These are phyloP conservation scores for Kentomonas sorsogonicus DNA, from an alignment of 208 protist genomes.

Conservation along the genomic window DNA sequence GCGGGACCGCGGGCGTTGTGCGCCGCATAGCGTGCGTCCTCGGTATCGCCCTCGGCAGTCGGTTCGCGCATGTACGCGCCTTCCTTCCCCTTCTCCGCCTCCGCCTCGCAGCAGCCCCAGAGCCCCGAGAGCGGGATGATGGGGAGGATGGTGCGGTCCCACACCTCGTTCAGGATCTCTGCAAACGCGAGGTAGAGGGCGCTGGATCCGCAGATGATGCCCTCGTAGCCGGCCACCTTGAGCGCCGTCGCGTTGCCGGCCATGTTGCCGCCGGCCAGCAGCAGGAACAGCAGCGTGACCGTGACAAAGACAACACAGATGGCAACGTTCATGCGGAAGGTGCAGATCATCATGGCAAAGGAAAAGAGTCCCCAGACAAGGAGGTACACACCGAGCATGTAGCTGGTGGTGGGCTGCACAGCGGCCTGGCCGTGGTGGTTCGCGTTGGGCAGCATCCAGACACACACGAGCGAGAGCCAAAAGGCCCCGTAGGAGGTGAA, in stretches of 20 bases:
- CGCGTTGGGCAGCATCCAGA: conserved; percentile 7
- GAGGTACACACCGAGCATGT: conserved; percentile 32
- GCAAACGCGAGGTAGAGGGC: conserved; percentile 34
- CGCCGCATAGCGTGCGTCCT: too few species aligned
- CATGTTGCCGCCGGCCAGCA: conserved; percentile 16
- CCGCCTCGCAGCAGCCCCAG: too few species aligned
- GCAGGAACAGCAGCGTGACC: conserved; percentile 22
- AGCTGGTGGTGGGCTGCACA: conserved; percentile 7
- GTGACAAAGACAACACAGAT: conserved; percentile 23
- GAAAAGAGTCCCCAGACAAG: conserved; percentile 20
- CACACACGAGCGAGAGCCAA: conserved; percentile 23
- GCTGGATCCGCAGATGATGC: conserved; percentile 24
- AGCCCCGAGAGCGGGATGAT: conserved; percentile 13
- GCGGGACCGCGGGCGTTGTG: too few species aligned
- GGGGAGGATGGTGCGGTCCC: conserved; percentile 22
- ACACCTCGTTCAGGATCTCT: conserved; percentile 20
- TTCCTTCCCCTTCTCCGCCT: too few species aligned
- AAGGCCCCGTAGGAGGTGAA: conserved; percentile 37
- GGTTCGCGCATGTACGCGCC: too few species aligned
- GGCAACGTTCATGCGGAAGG: conserved; percentile 18
- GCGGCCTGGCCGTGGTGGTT: conserved; percentile 3
- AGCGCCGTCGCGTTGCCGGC: conserved; percentile 8
- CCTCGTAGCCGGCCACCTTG: conserved; percentile 33
- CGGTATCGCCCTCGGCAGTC: too few species aligned
- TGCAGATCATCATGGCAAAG: too few species aligned